Base-by-base conservation (phyloP, 2,329 filamentous ascomycete genomes). In the Colletotrichum brevisporum region DNA sequence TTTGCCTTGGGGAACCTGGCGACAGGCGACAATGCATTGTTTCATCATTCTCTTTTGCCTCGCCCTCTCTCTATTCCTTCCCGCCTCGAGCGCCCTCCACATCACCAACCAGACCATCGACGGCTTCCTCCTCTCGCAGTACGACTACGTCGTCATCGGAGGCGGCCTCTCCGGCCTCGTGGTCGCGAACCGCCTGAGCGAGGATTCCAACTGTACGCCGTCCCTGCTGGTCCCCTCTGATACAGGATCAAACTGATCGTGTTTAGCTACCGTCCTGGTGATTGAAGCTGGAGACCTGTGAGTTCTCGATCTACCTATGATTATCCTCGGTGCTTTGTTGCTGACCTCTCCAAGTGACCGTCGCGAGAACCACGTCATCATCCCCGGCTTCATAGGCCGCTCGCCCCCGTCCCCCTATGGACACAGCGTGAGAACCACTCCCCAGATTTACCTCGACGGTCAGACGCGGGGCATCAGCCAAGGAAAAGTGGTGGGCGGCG, bases 101-200 rank as follows among this genome's bases (percentile, higher is more conserved):
- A 71, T 71, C 48, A 70, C 56, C 16, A 53, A 53, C n/a, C 27
- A 54, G 26, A 71, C 60, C 18, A 53, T 70, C 1, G 67, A 63
- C 1, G 67, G 50, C 6, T 71, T 62, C 3, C 51, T 71, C 5
- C 66, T 62, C 16, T 13, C 8, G 10, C 54, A 67, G 9, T 81
- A 82, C 59, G 78, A 81, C 63, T 82, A 80, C 59, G 74, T 85
- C 16, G 75, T 86, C 48, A 77, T 84, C 27, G 84, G 84, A 4
- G 84, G 84, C 18, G 84, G 84, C 5, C 78, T 81, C 31, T 82
- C 82, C 41, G 83, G 84, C 26, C 77, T 86, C 12, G 80, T 82
- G 1, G 74, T 86, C 31, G 82, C 82, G 26, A 80, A 80, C 26
- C 75, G 83, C 4, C 75, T 86, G 51, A 79, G 80, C 18, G 83